Conservation (phyloP, 1,284 basidiomycete genomes). For the Leucoagaricus sp. region DNA sequence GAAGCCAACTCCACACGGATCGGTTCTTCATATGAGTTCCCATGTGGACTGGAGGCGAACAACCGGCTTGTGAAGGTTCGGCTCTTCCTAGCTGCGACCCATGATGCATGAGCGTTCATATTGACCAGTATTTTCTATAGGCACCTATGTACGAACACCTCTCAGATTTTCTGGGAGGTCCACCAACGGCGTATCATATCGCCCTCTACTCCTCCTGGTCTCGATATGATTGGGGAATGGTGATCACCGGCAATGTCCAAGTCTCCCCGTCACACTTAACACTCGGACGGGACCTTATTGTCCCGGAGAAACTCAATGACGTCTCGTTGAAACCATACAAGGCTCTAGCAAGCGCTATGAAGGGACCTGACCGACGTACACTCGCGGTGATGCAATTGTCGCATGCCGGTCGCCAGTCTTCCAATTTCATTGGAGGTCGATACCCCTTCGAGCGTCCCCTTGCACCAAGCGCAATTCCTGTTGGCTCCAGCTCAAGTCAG, state of each 20-base stretch:
- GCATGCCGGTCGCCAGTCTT: conserved; percentile 87
- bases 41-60: conserved; percentile 44
- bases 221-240: conserved; percentile 81
- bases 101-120: neutral
- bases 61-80: conserved; percentile 52
- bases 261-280: conserved; percentile 74
- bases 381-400: conserved; percentile 83
- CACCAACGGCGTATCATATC: conserved; percentile 67
- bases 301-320: conserved; percentile 51
- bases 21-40: conserved; percentile 49
- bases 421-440: conserved; percentile 72
- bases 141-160: conserved; percentile 88
- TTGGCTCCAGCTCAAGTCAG: conserved; percentile 41
- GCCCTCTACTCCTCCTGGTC: conserved; percentile 81
- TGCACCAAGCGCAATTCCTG: conserved; percentile 71
- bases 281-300: conserved; percentile 77
- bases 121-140: conserved; percentile 34
- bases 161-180: conserved; percentile 65
- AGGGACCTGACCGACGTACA: neutral
- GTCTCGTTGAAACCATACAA: conserved; percentile 52
- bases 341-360: conserved; percentile 29
- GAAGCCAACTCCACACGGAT: neutral
- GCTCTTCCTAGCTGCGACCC: neutral
- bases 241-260: conserved; percentile 90
- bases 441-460: conserved; percentile 58